Conservation (phyloP, 148 eudicot genomes). For the Persicaria maculosa region DNA sequence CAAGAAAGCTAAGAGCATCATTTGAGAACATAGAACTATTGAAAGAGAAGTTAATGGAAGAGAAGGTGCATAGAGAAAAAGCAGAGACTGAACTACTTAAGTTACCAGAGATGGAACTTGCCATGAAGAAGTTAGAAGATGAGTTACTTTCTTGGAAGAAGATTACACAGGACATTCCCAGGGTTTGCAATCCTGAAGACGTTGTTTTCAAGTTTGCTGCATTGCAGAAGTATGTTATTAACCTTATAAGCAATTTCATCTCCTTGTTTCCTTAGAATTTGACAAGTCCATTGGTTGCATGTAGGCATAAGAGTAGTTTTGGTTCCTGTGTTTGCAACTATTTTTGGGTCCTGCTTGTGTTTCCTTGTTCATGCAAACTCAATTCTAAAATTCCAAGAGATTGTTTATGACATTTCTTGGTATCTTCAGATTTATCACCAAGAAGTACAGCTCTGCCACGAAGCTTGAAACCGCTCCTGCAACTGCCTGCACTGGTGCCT, state of each 20-base stretch:
- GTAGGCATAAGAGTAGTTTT: background rate
- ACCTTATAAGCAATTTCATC: background rate
- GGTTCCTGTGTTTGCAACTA: background rate
- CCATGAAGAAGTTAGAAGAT: slow-evolving; percentile 50
- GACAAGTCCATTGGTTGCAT: background rate
- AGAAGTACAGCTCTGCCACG: too few species aligned
- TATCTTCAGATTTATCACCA: too few species aligned
- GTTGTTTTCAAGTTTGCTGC: slow-evolving; percentile 60
- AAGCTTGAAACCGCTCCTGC: too few species aligned
- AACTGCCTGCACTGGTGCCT: too few species aligned
- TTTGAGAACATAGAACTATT: slow-evolving; percentile 65
- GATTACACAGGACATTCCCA: slow-evolving; percentile 59
- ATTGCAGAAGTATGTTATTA: slow-evolving; percentile 64
- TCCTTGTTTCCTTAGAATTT: background rate
- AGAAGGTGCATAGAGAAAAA: slow-evolving; percentile 66
- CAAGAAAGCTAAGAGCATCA: slow-evolving; percentile 66
- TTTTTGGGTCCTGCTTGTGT: background rate
- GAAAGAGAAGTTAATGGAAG: slow-evolving; percentile 81
- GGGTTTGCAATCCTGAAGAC: slow-evolving; percentile 71
- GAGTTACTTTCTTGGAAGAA: slow-evolving; percentile 79
- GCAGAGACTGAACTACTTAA: slow-evolving; percentile 63
- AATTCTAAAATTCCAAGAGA: too few species aligned
- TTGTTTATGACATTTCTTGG: too few species aligned
- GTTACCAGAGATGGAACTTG: slow-evolving; percentile 52
- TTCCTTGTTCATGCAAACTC: background rate